Evolutionary conservation across 352 stramenopile species (phyloP), one percentile per base, ranked within the genome.

Genomic region (Pythium volutum): DNA sequence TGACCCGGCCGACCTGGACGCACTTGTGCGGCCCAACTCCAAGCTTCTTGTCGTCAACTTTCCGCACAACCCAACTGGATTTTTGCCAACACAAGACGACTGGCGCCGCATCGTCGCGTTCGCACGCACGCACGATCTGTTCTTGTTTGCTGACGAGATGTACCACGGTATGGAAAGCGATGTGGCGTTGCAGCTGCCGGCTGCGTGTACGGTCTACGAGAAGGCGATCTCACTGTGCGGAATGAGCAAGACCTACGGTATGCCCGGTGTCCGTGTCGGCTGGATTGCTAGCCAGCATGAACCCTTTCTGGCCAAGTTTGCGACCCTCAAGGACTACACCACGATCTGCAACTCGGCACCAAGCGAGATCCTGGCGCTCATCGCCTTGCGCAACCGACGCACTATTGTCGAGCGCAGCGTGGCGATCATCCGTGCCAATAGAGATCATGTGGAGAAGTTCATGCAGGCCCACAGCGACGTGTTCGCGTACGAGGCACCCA

Each of bases 41-140:
- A 92, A 90, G 66, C 53, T 90, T 23, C 51, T 91, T 7, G 62
- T 89, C 2, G 61, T 91, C 46, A 91, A 91, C 71, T 92, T 92
- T 47, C 81, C 81, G 8, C 81, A 91, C 67, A 91, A 91, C 47
- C 81, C 81, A 16, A 91, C 81, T 2, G 81, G 81, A 0, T 73
- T 73, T 41, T 50, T 84, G 25, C 71, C 75, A 0, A 65, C 64
- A 2, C 60, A 62, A 34, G 59, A 52, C 27, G 78, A 92, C 38
- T 79, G 63, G 55, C 42, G 58, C 8, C 49, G 43, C 4, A 74
- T 91, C 29, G 34, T 91, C 15, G 62, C 57, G 18, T 66, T 87
- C 25, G 79, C 69, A 38, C 25, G 69, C 12, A 43, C 50, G 49
- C 62, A 77, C 41, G 66, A 71, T 39, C 27, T 71, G 8, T 88